Conservation (phyloP, 441 rosid species). For the Hura crepitans region DNA sequence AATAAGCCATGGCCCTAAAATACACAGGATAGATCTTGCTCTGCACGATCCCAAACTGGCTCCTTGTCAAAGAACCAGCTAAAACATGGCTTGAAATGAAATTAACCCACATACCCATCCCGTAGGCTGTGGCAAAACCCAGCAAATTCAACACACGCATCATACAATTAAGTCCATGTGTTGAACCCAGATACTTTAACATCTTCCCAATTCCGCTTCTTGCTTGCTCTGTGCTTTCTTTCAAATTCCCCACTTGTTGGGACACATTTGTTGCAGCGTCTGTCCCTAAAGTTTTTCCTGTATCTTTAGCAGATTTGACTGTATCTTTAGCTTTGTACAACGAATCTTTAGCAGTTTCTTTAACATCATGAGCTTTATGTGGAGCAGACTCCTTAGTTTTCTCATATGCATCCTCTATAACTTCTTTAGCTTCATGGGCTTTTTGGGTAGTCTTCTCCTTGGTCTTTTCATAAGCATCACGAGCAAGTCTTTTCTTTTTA, state of each 20-base stretch:
- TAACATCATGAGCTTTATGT: too few relatives aligned
- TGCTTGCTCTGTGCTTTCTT: background rate
- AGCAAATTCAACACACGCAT: slow-evolving; percentile 37
- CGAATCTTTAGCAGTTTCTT: slow-evolving; percentile 11
- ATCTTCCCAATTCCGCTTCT: background rate
- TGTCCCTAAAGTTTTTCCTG: slow-evolving; percentile 1
- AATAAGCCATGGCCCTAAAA: slow-evolving; percentile 43
- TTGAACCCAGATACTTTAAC: background rate
- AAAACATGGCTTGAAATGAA: slow-evolving; percentile 63
- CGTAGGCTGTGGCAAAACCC: slow-evolving; percentile 55
- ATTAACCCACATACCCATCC: slow-evolving; percentile 71
- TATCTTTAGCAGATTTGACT: slow-evolving; percentile 11
- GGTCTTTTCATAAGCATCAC: slow-evolving; percentile 16
- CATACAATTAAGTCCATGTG: background rate
- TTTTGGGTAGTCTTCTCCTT: slow-evolving; percentile 20
- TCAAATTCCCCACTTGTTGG: slow-evolving; percentile 6
- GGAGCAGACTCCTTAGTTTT: slow-evolving; percentile 2
- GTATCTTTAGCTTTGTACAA: slow-evolving; percentile 9
- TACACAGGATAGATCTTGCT: slow-evolving; percentile 80
- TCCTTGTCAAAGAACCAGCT: slow-evolving; percentile 46
- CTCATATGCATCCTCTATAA: slow-evolving; percentile 15
- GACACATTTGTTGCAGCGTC: slow-evolving; percentile 19
- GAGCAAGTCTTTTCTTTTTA: background rate
- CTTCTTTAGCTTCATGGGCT: slow-evolving; percentile 24
- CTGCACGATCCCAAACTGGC: slow-evolving; percentile 70